A percentile compares a stretch with the other conserved stretches of the same genome.
Evolutionary conservation across 352 stramenopile species (phyloP).

Genomic region (Globisporangium acanthophoron): DNA sequence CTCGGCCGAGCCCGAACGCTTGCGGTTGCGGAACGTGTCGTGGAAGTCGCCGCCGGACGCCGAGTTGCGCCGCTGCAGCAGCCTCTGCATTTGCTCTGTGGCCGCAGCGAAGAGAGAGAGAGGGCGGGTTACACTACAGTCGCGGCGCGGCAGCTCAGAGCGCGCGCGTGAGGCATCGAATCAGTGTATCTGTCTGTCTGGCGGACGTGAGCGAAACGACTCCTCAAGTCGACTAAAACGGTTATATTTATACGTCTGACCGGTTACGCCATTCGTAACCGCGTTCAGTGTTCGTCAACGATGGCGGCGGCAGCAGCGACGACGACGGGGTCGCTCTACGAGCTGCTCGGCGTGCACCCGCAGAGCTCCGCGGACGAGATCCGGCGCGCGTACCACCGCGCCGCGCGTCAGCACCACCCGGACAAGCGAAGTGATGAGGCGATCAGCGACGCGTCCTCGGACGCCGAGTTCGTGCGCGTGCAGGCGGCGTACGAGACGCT

Average conservation of each 20-base stretch:
- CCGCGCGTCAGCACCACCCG: conserved; percentile 48
- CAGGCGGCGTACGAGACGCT: conserved; percentile 73
- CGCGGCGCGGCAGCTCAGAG: no score
- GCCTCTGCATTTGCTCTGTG: not conserved
- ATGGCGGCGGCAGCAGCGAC: not conserved
- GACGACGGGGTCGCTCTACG: conserved; percentile 30
- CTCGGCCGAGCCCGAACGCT: conserved; percentile 41
- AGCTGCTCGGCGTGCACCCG: conserved; percentile 37
- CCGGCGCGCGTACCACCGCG: conserved; percentile 66
- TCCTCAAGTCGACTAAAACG: no score
- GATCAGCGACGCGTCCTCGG: conserved; percentile 3
- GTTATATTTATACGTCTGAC: no score
- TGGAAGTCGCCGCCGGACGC: conserved; percentile 22
- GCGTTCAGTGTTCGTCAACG: no score
- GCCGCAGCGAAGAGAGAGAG: not conserved
- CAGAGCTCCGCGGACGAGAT: conserved; percentile 54
- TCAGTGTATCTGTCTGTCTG: no score
- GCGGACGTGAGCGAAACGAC: no score
- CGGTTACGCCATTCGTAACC: no score
- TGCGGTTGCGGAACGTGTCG: conserved; percentile 32
- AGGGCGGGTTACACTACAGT: not conserved
- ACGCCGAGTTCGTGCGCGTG: conserved; percentile 40
- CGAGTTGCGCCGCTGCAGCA: conserved; percentile 6
- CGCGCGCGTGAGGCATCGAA: no score
- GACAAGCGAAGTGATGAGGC: conserved; percentile 35